phyloP scores from a whole-genome alignment of 495 filamentous ascomycete species.

The Evansstolkia leycettana region DNA sequence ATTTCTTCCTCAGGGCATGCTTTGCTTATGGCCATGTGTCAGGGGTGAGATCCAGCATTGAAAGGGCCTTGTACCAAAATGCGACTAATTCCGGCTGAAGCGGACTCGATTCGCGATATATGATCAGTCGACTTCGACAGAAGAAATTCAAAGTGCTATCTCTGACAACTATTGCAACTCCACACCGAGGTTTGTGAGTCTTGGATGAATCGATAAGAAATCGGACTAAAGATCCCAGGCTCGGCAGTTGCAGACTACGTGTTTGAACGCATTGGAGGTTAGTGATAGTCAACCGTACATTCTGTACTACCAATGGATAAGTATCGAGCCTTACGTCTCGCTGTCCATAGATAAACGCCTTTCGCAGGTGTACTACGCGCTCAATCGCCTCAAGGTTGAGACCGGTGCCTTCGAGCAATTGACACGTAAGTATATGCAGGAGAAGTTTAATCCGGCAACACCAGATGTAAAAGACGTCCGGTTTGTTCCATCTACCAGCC shows the following conservation, averaged over 20 bases:
- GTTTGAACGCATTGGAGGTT: conserved; percentile 53
- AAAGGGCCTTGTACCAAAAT: conserved; percentile 1
- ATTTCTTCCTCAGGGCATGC: neutral
- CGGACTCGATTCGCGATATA: conserved; percentile 83
- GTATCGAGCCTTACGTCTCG: neutral
- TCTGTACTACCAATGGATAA: no score
- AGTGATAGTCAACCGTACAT: conserved; percentile 1
- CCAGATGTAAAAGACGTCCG: conserved; percentile 62
- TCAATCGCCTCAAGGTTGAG: conserved; percentile 57
- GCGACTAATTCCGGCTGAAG: conserved; percentile 28
- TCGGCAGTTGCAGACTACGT: conserved; percentile 78
- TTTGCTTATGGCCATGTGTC: conserved; percentile 2
- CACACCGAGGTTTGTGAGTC: conserved; percentile 54
- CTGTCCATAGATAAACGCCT: conserved; percentile 33
- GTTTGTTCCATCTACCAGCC: conserved; percentile 12
- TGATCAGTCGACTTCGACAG: conserved; percentile 71
- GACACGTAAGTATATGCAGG: conserved; percentile 67
- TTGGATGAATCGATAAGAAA: neutral
- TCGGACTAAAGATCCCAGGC: conserved; percentile 24
- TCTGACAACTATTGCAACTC: conserved; percentile 78
- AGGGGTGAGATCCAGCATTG: conserved; percentile 32
- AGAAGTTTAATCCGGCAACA: conserved; percentile 70
- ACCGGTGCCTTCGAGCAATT: conserved; percentile 79
- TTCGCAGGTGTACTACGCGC: conserved; percentile 55
- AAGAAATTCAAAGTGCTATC: conserved; percentile 60